Base-by-base conservation (phyloP, 2,329 filamentous ascomycete species). In the Aspergillus oerlinghausenensis region DNA sequence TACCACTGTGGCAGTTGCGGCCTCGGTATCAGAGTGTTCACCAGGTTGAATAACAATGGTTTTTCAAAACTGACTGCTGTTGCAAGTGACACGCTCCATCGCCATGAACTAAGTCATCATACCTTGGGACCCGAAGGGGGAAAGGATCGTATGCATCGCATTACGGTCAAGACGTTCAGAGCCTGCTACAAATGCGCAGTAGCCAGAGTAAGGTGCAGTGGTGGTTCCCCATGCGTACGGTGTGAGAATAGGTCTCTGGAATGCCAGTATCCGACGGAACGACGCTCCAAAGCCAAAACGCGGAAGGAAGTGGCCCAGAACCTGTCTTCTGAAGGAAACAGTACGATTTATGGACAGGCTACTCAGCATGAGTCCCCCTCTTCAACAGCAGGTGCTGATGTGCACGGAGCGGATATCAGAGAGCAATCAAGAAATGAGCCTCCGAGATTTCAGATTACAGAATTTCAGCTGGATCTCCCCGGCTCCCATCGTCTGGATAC, bases 121-220 rank as follows among this genome's bases (percentile, higher is more conserved):
- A 68, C 69, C 21, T 62, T 67, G 23, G 73, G 66, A n/a, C 64
- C 58, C 4, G 67, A 72, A 29, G 70, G 68, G 0, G 69, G 70
- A 19, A 69, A 69, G 49, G 69, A 73, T 49, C 69, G 69, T 7
- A 64, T 70, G 4, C 74, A 76, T 54, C 68, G 74, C 3, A 75
- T 76, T 52, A 76, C 73, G 1, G 69, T 74, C 52, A 75, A 74
- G 52, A 76, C 74, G 3, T 76, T 76, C 51, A 67, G 74, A 42
- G 74, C 74, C 3, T 76, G 74, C 52, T 74, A 66, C 53, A 68
- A 70, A 55, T 76, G 74, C 50, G 74, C 74, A 28, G 65, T 69
- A 11, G 74, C 74, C 32, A 66, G 74, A 62, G 73, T 75, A 3
- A 64, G 73, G 58, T 76, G 73, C 57, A 73, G 71, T 53, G 73